phyloP scores from a whole-genome alignment of 352 stramenopile species.

The Phytophthora pluvialis region DNA sequence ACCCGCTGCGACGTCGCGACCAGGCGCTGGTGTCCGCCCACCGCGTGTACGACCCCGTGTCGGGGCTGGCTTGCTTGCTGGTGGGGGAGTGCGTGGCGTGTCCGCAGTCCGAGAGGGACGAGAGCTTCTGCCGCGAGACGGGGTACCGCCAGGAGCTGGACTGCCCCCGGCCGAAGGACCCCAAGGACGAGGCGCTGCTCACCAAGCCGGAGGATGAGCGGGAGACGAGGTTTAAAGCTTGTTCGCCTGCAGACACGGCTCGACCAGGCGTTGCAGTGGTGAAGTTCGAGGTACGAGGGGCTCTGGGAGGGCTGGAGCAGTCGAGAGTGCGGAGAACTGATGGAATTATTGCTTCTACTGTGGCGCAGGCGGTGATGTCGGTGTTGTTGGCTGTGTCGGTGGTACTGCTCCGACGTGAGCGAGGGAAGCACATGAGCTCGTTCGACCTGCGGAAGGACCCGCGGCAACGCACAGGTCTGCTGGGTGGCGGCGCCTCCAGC shows the following conservation, averaged over 20 bases:
- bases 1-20: slow-evolving; percentile 40
- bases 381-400: slow-evolving; percentile 52
- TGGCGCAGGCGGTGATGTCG: slow-evolving; percentile 58
- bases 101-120: slow-evolving; percentile 64
- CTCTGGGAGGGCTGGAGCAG: background rate
- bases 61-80: slow-evolving; percentile 63
- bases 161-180: slow-evolving; percentile 44
- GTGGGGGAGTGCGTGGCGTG: slow-evolving; percentile 65
- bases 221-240: slow-evolving; percentile 65
- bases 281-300: slow-evolving; percentile 71
- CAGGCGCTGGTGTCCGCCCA: slow-evolving; percentile 37
- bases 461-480: slow-evolving; percentile 52
- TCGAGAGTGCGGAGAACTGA: background rate
- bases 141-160: slow-evolving; percentile 73
- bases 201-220: slow-evolving; percentile 30
- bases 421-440: slow-evolving; percentile 78
- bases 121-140: slow-evolving; percentile 70
- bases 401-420: slow-evolving; percentile 60
- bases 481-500: slow-evolving; percentile 28
- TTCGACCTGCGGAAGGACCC: slow-evolving; percentile 81
- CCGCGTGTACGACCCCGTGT: slow-evolving; percentile 69
- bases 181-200: slow-evolving; percentile 28
- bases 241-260: slow-evolving; percentile 45
- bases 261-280: slow-evolving; percentile 55
- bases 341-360: background rate